Evolutionary conservation across 2,329 filamentous ascomycete genomes (phyloP).

Genomic region (Pyricularia sp.): DNA sequence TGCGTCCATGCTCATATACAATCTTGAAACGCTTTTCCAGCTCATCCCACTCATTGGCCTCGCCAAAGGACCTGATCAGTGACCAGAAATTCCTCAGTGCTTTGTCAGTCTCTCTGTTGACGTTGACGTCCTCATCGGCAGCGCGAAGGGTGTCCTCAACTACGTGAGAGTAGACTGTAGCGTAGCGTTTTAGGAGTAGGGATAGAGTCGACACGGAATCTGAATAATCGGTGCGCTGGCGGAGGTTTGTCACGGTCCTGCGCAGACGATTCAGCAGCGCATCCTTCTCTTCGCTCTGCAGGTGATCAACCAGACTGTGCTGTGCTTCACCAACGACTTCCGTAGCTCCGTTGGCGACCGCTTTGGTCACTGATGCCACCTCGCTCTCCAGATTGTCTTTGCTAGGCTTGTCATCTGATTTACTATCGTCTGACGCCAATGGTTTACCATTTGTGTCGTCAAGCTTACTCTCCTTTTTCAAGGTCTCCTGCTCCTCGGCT

Average conservation of each 20-base stretch:
- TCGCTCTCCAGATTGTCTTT: slow-evolving; percentile 47
- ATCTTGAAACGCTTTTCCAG: slow-evolving; percentile 59
- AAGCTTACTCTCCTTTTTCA: slow-evolving; percentile 24
- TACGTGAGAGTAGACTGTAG: slow-evolving; percentile 65
- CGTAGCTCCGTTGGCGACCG: slow-evolving; percentile 42
- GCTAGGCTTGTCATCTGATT: slow-evolving; percentile 33
- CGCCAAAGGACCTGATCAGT: slow-evolving; percentile 72
- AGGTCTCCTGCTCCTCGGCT: slow-evolving; percentile 42
- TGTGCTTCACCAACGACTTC: slow-evolving; percentile 50
- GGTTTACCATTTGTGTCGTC: slow-evolving; percentile 24
- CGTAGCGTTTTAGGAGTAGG: slow-evolving; percentile 68
- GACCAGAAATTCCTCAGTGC: slow-evolving; percentile 75
- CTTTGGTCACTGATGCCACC: slow-evolving; percentile 42
- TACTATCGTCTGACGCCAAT: slow-evolving; percentile 16
- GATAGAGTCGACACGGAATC: slow-evolving; percentile 77
- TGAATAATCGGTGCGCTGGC: slow-evolving; percentile 71
- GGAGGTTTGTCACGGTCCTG: slow-evolving; percentile 62
- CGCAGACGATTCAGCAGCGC: slow-evolving; percentile 69
- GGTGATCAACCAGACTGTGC: slow-evolving; percentile 64
- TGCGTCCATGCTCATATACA: slow-evolving; percentile 63
- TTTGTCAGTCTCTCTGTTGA: slow-evolving; percentile 65
- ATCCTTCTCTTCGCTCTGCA: slow-evolving; percentile 62
- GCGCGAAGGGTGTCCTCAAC: slow-evolving; percentile 57
- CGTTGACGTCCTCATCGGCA: slow-evolving; percentile 60
- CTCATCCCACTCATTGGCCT: slow-evolving; percentile 63